Evolutionary conservation across 345 rosid genomes (phyloP).

Genomic region (Aethionema arabicum): DNA sequence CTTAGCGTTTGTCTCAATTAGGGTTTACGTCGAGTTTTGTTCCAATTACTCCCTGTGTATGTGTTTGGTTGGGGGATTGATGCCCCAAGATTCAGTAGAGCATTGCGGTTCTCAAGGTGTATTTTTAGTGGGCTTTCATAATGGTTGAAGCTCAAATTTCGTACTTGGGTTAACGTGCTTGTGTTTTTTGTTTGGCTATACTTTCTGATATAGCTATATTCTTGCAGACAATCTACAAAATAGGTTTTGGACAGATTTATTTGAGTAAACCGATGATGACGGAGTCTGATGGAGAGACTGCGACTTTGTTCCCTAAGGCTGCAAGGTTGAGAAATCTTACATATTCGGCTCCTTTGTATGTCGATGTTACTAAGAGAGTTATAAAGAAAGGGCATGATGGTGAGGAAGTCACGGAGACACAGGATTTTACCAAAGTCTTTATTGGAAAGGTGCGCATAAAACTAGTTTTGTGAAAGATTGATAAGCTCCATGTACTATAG

Average conservation of each 20-base stretch:
- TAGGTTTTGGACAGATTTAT: constrained; percentile 93
- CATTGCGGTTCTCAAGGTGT: neutral
- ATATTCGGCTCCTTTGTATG: constrained; percentile 93
- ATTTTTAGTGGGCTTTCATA: neutral
- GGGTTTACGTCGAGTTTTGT: neutral
- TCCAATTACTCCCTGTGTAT: constrained; percentile 22
- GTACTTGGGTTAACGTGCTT: neutral
- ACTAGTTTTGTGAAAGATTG: constrained; percentile 8
- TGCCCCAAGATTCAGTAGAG: neutral
- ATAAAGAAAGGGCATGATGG: constrained; percentile 98
- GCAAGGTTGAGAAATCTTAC: constrained; percentile 97
- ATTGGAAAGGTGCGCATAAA: constrained; percentile 71
- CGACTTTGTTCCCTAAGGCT: constrained; percentile 94
- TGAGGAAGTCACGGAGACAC: constrained; percentile 94
- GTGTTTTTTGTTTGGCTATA: neutral
- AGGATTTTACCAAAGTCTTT: constrained; percentile 89
- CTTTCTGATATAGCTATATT: constrained; percentile 21
- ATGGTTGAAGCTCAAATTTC: constrained; percentile 18
- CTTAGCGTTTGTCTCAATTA: neutral
- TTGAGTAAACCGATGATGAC: constrained; percentile 99
- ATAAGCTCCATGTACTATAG: constrained; percentile 2
- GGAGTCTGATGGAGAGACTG: constrained; percentile 97
- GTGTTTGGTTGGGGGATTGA: neutral
- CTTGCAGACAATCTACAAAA: constrained; percentile 92
- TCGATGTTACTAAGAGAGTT: constrained; percentile 88